Conservation (phyloP, 495 filamentous ascomycete species). For the Penicillium longicatenatum region DNA sequence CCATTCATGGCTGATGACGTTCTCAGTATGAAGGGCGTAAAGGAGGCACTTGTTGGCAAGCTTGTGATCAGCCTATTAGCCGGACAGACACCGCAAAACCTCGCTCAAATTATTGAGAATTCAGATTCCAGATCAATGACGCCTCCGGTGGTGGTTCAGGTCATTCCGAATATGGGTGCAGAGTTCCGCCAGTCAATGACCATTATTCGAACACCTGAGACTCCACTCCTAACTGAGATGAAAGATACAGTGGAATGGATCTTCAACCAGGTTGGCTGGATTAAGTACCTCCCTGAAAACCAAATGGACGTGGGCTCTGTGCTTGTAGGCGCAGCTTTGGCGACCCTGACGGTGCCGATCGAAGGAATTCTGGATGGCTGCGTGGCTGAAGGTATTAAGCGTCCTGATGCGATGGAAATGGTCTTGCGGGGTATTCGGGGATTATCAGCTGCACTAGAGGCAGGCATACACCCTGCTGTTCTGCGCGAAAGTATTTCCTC, state of each 20-base stretch:
- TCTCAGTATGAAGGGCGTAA: constrained; percentile 26
- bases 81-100: constrained; percentile 68
- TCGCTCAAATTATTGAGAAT: constrained; percentile 60
- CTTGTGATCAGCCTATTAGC: constrained; percentile 83
- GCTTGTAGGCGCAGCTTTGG: constrained; percentile 35
- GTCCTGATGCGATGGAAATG: constrained; percentile 39
- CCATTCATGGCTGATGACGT: constrained; percentile 38
- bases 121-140: constrained; percentile 1
- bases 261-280: constrained; percentile 32
- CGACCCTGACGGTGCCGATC: constrained; percentile 35
- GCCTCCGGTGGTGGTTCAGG: constrained; percentile 31
- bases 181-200: constrained; percentile 39
- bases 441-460: constrained; percentile 32
- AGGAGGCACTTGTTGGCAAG: constrained; percentile 62
- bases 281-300: constrained; percentile 30
- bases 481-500: constrained; percentile 41
- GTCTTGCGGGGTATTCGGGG: constrained; percentile 34
- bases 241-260: constrained; percentile 28
- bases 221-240: constrained; percentile 12
- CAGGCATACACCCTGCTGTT: constrained; percentile 36
- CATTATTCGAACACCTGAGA: constrained; percentile 28
- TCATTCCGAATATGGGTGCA: constrained; percentile 40
- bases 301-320: constrained; percentile 36
- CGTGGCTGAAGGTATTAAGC: constrained; percentile 39
- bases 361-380: constrained; percentile 44